Base-by-base conservation (phyloP, 2,329 filamentous ascomycete species). In the Zymoseptoria passerinii region DNA sequence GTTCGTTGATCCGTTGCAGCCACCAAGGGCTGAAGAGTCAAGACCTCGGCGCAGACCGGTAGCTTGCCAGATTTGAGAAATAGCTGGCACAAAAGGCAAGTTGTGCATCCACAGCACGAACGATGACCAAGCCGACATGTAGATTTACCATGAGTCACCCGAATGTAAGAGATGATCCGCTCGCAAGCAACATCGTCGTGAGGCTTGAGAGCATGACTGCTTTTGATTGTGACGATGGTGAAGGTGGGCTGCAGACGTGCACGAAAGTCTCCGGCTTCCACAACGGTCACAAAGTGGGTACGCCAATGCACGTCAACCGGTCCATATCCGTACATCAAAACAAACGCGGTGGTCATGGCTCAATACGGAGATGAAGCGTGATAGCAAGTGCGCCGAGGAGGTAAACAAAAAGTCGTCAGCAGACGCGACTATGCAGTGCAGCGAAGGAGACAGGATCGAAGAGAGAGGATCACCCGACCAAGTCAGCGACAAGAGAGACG, bases 301-400 rank as follows among this genome's bases (percentile, higher is more conserved):
- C 20, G 19, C 49, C 49, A 23, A 28, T 23, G 49, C 27, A 51
- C 27, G 49, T 23, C 49, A 18, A 28, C 20, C 20, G n/a, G 27
- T 51, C 20, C 27, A 28, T 51, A 52, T 23, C 28, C 9, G 54
- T 16, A 35, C 16, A 28, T 19, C 28, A n/a, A 58, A 51, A 54
- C 61, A 55, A 59, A 59, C 64, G 63, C 65, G 64, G 57, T 66
- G 65, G 63, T 62, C 53, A 56, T 49, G 58, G 60, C 61, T 49
- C 28, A 23, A 51, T 5, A 28, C 52, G 50, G 53, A 57, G 49
- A 50, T 16, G 10, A 20, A 13, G 19, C 57, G 49, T 23, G 28
- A 49, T 48, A 28, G 23, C 28, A 52, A 51, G 52, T 55, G 57
- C 55, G 58, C 50, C 29, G 29, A 53, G 16, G 27, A 53, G 51